Evolutionary conservation across 192 early-diverging fungal genomes (phyloP), one percentile per base, ranked within the genome.

Genomic region (Gonapodya sp.): DNA sequence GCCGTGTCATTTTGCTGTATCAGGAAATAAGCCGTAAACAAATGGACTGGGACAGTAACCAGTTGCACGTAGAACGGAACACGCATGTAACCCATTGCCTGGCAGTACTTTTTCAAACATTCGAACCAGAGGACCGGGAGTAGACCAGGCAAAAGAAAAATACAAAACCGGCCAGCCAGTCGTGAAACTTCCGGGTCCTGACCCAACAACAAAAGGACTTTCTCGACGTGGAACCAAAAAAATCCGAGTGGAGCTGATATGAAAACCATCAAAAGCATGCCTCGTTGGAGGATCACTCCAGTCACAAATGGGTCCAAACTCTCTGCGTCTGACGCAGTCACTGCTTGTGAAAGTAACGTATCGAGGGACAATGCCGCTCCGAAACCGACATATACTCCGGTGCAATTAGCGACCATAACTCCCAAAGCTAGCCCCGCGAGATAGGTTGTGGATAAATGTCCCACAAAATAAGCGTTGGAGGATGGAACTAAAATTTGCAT

Each of bases 171-270:
- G 16, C 75, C 75, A 34, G 75, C 75, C 8, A 16, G 14, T 8
- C 8, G 2, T 77, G 75, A 16, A 18, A 77, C 30, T 77, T 77
- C 75, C 8, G 75, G 75, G 8, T 77, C 75, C 75, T 77, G 75
- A 33, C 75, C 75, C 75, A 77, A 34, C 75, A 77, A 14, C 34
- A 18, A 33, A 2, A 77, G 31, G 18, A 34, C 75, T 16, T 18
- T 34, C 8, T 18, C 30, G 8, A 34, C 34, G 75, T 8, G 31
- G 30, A 34, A 32, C 75, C 75, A 77, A 18, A 77, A 34, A 16
- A 34, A 16, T 8, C 30, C 75, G 75, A 77, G 8, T 14, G 75
- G 75, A 2, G 34, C 30, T 18, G 75, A 8, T 14, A 77, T 18
- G 8, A 77, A 2, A 34, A 31, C 14, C 30, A 34, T 32, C 8